Base-by-base conservation (phyloP, 352 stramenopile species). In the Phytophthora megakarya region DNA sequence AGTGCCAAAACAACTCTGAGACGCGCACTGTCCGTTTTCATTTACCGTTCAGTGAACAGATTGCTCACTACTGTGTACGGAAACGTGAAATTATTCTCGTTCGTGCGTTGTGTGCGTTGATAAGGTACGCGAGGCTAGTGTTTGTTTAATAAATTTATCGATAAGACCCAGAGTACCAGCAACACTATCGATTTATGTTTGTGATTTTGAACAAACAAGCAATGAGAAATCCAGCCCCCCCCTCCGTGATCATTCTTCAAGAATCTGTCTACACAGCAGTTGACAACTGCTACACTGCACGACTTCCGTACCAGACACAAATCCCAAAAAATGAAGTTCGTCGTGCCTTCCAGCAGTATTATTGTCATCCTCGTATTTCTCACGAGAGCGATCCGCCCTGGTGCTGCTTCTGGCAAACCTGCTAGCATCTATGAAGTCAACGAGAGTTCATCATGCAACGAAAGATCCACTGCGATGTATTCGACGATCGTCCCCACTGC, bases 341-440 rank as follows among this genome's bases (percentile, higher is more conserved):
- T 60, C 51, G 19, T 18, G 7, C 28, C 15, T 0, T 50, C 33
- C 51, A 60, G 51, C 15, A 15, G 25, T n/a, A 26, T n/a, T n/a
- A n/a, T 30, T 35, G 21, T 35, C 3, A 50, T 50, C 30, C 37
- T 59, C 3, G 37, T 58, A 9, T 25, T 48, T 35, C n/a, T 49
- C 13, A 35, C 23, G 13, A 37, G 25, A 15, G 51, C 42, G 38
- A 60, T 60, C 38, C 32, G 19, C 12, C 51, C 38, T 42, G 51
- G 37, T 12, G 13, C 51, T 15, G 21, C 28, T 22, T 32, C 12
- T 30, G 28, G 21, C 1, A 28, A 9, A 22, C 18, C 53, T 28
- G 45, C 32, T 15, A 61, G 2, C 9, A 38, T 57, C 13, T 38
- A 39, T 12, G 46, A 45, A 11, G n/a, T 65, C 28, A 65, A 65